Conservation (phyloP, 805 yeast species). For the Saccharomycopsis sp. region DNA sequence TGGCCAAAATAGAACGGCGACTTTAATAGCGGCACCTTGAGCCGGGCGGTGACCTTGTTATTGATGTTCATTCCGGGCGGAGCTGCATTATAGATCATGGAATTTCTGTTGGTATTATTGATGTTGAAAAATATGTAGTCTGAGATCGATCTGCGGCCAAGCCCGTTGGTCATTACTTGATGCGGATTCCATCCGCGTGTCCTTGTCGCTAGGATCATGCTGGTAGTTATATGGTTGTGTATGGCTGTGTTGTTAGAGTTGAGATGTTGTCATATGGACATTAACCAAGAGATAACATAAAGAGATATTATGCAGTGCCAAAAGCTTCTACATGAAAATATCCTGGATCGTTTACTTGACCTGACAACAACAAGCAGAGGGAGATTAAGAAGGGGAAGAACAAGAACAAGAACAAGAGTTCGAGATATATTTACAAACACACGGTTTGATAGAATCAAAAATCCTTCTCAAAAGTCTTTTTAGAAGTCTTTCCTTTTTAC, state of each 20-base stretch:
- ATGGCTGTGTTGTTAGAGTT: background rate
- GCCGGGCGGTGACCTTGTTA: slow-evolving; percentile 15
- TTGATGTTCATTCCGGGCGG: slow-evolving; percentile 4
- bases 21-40: slow-evolving; percentile 33
- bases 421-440: no score
- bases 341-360: no score
- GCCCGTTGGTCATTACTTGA: background rate
- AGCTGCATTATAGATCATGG: background rate
- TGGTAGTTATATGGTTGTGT: background rate
- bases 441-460: no score
- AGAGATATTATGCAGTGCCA: no score
- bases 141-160: slow-evolving; percentile 3
- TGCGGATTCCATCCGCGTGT: background rate
- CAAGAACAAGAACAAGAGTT: no score
- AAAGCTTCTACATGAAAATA: no score
- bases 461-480: no score
- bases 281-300: background rate
- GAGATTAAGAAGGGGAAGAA: no score
- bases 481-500: no score
- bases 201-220: background rate
- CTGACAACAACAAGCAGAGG: no score
- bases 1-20: slow-evolving; percentile 79
- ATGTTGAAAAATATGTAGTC: slow-evolving; percentile 12
- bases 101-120: background rate
- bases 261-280: background rate